A percentile compares a stretch with the other conserved stretches of the same genome.
These are phyloP conservation scores for Cytospora piceicola DNA, from an alignment of 2,329 filamentous ascomycete genomes.

Conservation along the genomic window DNA sequence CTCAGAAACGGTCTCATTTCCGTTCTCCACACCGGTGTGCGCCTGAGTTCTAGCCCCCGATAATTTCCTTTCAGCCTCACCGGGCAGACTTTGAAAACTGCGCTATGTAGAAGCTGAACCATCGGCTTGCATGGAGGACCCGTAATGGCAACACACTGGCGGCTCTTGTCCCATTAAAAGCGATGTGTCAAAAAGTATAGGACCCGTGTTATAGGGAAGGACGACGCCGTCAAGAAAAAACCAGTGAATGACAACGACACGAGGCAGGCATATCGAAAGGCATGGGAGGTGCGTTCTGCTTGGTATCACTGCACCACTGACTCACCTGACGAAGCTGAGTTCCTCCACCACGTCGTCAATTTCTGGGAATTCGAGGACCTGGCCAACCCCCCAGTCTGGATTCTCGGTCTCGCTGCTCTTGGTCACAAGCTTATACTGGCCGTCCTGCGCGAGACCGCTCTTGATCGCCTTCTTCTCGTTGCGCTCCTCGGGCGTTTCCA, in stretches of 20 bases:
- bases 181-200: slow-evolving; percentile 7
- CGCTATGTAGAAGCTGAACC: slow-evolving; percentile 7
- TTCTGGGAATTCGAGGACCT: slow-evolving; percentile 59
- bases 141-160: slow-evolving; percentile 4
- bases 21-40: slow-evolving; percentile 27
- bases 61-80: background rate
- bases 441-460: slow-evolving; percentile 56
- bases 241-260: slow-evolving; percentile 17
- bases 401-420: slow-evolving; percentile 60
- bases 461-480: slow-evolving; percentile 40
- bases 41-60: background rate
- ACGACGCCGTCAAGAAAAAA: background rate
- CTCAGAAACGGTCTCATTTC: slow-evolving; percentile 19
- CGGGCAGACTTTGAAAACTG: slow-evolving; percentile 2
- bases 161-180: slow-evolving; percentile 11
- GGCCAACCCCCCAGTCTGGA: slow-evolving; percentile 62
- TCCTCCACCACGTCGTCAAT: slow-evolving; percentile 63
- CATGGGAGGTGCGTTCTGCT: slow-evolving; percentile 11
- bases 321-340: slow-evolving; percentile 75
- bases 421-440: slow-evolving; percentile 64
- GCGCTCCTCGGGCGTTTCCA: slow-evolving; percentile 62
- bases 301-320: slow-evolving; percentile 26
- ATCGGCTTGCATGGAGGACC: background rate
- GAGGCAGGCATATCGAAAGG: slow-evolving; percentile 13
- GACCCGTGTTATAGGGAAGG: slow-evolving; percentile 3